phyloP scores from a whole-genome alignment of 2,329 filamentous ascomycete species.

The Colletotrichum tamarilloi region DNA sequence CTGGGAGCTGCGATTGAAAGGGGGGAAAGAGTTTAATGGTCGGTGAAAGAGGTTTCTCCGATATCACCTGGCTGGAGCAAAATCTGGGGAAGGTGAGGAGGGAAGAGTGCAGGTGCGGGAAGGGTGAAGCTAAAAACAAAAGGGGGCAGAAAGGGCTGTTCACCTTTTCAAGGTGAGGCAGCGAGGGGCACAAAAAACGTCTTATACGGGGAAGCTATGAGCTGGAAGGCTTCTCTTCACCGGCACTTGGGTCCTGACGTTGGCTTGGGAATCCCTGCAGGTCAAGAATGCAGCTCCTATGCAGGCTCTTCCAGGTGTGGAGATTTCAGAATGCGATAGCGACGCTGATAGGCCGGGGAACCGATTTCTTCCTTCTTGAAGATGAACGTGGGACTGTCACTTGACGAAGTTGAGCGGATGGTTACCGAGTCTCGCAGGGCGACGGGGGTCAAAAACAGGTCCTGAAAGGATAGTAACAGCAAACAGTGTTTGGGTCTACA shows the following conservation, averaged over 20 bases:
- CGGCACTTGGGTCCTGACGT: slow-evolving; percentile 33
- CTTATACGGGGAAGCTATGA: slow-evolving; percentile 28
- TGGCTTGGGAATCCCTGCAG: slow-evolving; percentile 31
- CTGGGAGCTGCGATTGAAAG: neutral
- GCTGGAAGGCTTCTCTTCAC: slow-evolving; percentile 28
- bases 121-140: neutral
- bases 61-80: slow-evolving; percentile 8
- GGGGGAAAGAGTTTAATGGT: neutral
- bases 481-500: neutral
- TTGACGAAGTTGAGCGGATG: slow-evolving; percentile 25
- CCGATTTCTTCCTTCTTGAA: slow-evolving; percentile 16
- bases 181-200: slow-evolving; percentile 25
- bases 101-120: neutral
- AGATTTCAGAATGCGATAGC: neutral
- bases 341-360: slow-evolving; percentile 19
- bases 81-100: slow-evolving; percentile 11
- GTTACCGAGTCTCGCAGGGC: slow-evolving; percentile 12
- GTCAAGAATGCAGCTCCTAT: slow-evolving; percentile 28
- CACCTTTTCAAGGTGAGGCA: slow-evolving; percentile 18
- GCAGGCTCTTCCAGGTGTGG: slow-evolving; percentile 33
- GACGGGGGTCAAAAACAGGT: slow-evolving; percentile 3
- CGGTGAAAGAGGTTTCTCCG: slow-evolving; percentile 8
- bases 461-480: neutral
- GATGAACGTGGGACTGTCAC: slow-evolving; percentile 15
- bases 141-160: neutral